Evolutionary conservation across 2,329 filamentous ascomycete species (phyloP), one percentile per base, ranked within the genome.

Genomic region (Diaporthe humulicola): DNA sequence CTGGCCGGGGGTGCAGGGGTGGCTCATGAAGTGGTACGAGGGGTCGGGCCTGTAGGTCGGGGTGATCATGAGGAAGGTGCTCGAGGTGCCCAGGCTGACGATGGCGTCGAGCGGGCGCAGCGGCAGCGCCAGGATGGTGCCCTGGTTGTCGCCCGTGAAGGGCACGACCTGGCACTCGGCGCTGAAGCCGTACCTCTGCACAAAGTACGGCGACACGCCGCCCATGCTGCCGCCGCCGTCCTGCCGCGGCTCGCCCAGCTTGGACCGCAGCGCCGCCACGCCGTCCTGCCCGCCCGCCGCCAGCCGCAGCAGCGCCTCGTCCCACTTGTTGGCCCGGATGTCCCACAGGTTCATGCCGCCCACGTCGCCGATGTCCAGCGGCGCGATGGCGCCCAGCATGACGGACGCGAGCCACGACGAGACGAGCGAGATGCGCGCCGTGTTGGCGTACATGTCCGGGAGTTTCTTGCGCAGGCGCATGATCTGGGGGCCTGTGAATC

Each of bases 311-410:
- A 98, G 90, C 25, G 90, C 86, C 73, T 95, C 90, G 78, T 93
- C 92, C 92, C 95, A 98, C 28, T 85, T 83, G 77, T 94, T 91
- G 28, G 89, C 87, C 77, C 91, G 87, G 77, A 98, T 95, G 80
- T 98, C 95, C 95, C 95, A 98, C 9, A 99, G 88, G 82, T 98
- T 98, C 93, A 98, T 98, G 71, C 97, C 97, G 80, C 95, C 98
- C 33, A 96, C 96, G 85, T 99, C 97, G 80, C 94, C 93, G 79
- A 98, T 96, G 82, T 99, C 97, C 78, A 98, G 93, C 0, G 96
- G 95, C 0, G 97, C 96, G 77, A 98, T 89, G 77, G 88, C 87
- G 73, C 97, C 97, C 19, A 98, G 89, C 83, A 99, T 94, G 22
- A 98, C 84, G 0, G 96, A 98, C 3, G 96, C 96, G 70, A 98